These are phyloP conservation scores for Hemileia vastatrix DNA, from an alignment of 1,284 basidiomycete species.

Conservation along the genomic window DNA sequence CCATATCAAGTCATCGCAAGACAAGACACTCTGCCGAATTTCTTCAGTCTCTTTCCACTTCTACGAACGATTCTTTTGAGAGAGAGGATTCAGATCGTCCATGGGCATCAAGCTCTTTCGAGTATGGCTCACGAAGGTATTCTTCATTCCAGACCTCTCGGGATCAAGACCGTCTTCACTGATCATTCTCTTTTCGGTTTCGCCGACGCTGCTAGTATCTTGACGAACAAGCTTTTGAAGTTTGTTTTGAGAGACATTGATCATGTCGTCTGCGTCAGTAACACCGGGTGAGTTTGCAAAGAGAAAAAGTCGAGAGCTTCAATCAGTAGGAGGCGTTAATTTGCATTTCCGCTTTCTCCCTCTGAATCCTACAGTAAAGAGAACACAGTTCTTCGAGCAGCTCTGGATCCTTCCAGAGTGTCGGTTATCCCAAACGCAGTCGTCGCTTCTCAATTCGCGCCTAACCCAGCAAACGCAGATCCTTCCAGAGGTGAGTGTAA, in stretches of 20 bases:
- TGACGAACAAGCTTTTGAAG: constrained; percentile 89
- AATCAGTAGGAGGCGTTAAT: constrained; percentile 9
- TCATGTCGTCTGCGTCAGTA: constrained; percentile 85
- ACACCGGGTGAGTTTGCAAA: constrained; percentile 65
- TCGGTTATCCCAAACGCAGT: constrained; percentile 91
- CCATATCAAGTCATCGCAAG: constrained; percentile 71
- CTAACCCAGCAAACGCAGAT: constrained; percentile 46
- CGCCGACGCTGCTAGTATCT: constrained; percentile 85
- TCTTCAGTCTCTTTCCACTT: constrained; percentile 82
- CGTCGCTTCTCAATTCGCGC: constrained; percentile 74
- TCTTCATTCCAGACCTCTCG: constrained; percentile 55
- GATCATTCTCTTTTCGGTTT: constrained; percentile 95
- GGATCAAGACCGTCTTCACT: constrained; percentile 77
- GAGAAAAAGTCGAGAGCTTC: neutral
- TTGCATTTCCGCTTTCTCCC: constrained; percentile 49
- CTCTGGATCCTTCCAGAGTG: constrained; percentile 59
- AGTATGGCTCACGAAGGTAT: constrained; percentile 86
- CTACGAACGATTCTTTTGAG: constrained; percentile 76
- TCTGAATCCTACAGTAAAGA: constrained; percentile 50
- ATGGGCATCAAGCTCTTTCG: constrained; percentile 82
- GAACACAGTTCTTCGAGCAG: constrained; percentile 82
- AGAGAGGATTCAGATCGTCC: constrained; percentile 75
- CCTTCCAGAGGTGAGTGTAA: constrained; percentile 9
- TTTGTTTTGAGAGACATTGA: constrained; percentile 81
- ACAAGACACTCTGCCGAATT: constrained; percentile 80